These are phyloP conservation scores for Pseudogymnoascus sp. DNA, from an alignment of 2,329 filamentous ascomycete species.

Conservation along the genomic window DNA sequence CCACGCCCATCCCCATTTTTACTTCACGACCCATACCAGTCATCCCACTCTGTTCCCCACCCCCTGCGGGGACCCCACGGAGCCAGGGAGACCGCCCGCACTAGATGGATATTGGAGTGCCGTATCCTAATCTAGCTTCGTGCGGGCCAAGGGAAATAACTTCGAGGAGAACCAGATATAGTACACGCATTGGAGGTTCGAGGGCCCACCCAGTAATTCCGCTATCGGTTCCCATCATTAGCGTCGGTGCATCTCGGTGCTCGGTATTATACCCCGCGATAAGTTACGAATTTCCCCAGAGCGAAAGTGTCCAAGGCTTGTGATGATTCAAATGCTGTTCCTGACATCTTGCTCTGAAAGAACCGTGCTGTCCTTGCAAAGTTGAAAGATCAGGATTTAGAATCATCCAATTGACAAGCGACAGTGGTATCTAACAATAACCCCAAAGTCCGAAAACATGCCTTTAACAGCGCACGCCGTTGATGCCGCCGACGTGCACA, in stretches of 20 bases:
- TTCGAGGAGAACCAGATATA: neutral
- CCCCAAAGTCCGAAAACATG: constrained; percentile 24
- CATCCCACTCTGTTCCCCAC: neutral
- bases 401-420: neutral
- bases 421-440: neutral
- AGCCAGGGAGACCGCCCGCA: neutral
- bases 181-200: neutral
- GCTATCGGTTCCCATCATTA: neutral
- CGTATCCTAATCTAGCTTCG: neutral
- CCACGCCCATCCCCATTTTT: neutral
- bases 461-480: constrained; percentile 32
- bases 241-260: constrained; percentile 5
- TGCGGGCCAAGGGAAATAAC: neutral
- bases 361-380: neutral
- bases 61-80: neutral
- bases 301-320: neutral
- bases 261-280: neutral
- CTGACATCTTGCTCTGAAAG: neutral
- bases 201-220: neutral
- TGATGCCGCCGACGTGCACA: constrained; percentile 36
- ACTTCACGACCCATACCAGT: neutral
- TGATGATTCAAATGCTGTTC: neutral
- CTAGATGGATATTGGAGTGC: neutral
- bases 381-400: neutral
- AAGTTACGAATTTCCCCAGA: neutral